phyloP scores from a whole-genome alignment of 2,329 filamentous ascomycete species.

The Trichoderma hamatum region DNA sequence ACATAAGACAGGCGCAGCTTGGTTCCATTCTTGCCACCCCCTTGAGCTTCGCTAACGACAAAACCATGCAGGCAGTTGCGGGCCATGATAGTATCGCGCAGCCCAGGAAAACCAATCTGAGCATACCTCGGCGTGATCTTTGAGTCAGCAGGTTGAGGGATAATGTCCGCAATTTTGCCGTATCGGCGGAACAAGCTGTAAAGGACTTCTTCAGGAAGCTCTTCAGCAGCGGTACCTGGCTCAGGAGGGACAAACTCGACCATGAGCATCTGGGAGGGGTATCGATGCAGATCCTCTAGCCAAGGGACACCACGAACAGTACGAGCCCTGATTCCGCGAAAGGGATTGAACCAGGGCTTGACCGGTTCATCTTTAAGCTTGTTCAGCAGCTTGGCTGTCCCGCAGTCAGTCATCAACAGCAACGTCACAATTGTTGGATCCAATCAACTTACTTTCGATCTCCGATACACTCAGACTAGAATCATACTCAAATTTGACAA shows the following conservation, averaged over 20 bases:
- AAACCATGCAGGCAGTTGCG: constrained; percentile 92
- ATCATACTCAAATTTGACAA: constrained; percentile 76
- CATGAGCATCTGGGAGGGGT: constrained; percentile 74
- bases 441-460: constrained; percentile 45
- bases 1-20: constrained; percentile 83
- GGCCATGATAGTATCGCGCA: constrained; percentile 81
- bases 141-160: constrained; percentile 79
- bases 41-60: constrained; percentile 66
- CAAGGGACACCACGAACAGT: constrained; percentile 85
- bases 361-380: constrained; percentile 71
- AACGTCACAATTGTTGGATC: neutral
- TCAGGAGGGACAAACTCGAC: constrained; percentile 81
- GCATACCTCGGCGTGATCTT: constrained; percentile 83
- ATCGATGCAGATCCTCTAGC: constrained; percentile 88
- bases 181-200: constrained; percentile 88
- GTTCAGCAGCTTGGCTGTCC: constrained; percentile 56
- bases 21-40: constrained; percentile 76
- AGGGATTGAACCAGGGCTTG: constrained; percentile 88
- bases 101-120: constrained; percentile 72
- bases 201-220: constrained; percentile 82
- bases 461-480: constrained; percentile 44
- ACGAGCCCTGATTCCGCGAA: constrained; percentile 69
- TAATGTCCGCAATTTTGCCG: constrained; percentile 87
- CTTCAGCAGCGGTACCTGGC: constrained; percentile 71
- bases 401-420: constrained; percentile 14